Percentiles rank a stretch among this genome's conserved stretches.
Evolutionary conservation across 2,329 filamentous ascomycete species (phyloP).

Genomic region (Exserohilum rostratum): DNA sequence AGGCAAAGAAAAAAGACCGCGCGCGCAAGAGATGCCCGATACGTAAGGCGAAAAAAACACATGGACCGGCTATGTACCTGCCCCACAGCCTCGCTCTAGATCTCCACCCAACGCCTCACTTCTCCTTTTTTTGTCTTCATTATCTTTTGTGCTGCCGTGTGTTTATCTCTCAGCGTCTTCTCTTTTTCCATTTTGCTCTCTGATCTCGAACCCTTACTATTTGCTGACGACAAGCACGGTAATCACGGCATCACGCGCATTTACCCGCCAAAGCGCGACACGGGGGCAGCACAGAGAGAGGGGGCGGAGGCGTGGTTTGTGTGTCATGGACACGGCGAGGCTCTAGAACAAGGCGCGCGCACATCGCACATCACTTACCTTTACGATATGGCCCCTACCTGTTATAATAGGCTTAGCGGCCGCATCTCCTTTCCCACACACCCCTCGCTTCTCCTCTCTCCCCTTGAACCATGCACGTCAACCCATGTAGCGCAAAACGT

Average conservation of each 20-base stretch:
- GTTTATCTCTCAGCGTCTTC: not conserved
- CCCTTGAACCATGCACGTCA: no score
- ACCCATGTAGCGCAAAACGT: not conserved
- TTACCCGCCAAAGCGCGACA: not conserved
- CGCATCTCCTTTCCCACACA: no score
- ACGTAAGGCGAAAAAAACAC: constrained; percentile 7
- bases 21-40: not conserved
- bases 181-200: not conserved
- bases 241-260: not conserved
- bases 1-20: not conserved
- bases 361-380: constrained; percentile 4
- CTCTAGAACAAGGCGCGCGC: no score
- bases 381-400: not conserved
- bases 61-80: not conserved
- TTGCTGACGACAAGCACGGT: not conserved
- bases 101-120: constrained; percentile 5
- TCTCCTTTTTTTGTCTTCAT: not conserved
- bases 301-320: not conserved
- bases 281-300: no score
- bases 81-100: constrained; percentile 13
- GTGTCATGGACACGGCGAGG: no score
- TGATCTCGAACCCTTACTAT: no score
- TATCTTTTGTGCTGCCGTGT: not conserved
- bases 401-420: no score
- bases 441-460: no score